phyloP scores from a whole-genome alignment of 2,329 filamentous ascomycete genomes.

The Coniochaeta pulveracea region DNA sequence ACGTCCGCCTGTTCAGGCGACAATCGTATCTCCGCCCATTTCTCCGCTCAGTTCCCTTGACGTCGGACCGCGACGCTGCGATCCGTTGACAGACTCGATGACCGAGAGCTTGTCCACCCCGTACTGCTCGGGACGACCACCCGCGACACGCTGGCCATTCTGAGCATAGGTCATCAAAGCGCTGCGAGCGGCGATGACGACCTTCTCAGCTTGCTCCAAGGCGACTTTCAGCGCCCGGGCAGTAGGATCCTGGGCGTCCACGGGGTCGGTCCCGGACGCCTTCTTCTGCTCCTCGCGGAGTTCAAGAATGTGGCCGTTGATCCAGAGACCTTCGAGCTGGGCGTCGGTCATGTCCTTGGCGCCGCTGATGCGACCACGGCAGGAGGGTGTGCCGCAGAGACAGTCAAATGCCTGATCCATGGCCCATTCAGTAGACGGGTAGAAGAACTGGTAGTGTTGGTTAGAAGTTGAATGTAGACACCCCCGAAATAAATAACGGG shows the following conservation, averaged over 20 bases:
- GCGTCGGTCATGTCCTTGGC: conserved; percentile 45
- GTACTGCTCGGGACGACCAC: conserved; percentile 2
- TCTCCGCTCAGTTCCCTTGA: conserved; percentile 46
- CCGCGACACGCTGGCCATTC: neutral
- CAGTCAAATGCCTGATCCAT: conserved; percentile 66
- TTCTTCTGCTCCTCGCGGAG: conserved; percentile 33
- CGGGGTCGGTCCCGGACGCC: conserved; percentile 5
- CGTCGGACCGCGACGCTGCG: conserved; percentile 31
- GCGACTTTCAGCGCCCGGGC: conserved; percentile 29
- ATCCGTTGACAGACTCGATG: conserved; percentile 12
- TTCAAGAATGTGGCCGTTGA: conserved; percentile 49
- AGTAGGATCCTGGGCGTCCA: conserved; percentile 22
- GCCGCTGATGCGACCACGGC: conserved; percentile 51
- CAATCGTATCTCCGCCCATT: conserved; percentile 48
- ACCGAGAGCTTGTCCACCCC: conserved; percentile 5
- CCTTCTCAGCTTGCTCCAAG: conserved; percentile 33
- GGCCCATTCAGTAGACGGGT: conserved; percentile 63
- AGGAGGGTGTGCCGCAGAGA: conserved; percentile 44
- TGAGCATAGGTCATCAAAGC: conserved; percentile 28
- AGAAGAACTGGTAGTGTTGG: conserved; percentile 46
- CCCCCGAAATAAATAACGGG: no score
- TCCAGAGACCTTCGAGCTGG: conserved; percentile 46
- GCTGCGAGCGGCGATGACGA: conserved; percentile 30
- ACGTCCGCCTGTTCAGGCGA: conserved; percentile 1
- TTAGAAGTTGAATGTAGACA: neutral